Base-by-base conservation (phyloP, 208 protist genomes). In the Acanthamoeba culbertsoni region DNA sequence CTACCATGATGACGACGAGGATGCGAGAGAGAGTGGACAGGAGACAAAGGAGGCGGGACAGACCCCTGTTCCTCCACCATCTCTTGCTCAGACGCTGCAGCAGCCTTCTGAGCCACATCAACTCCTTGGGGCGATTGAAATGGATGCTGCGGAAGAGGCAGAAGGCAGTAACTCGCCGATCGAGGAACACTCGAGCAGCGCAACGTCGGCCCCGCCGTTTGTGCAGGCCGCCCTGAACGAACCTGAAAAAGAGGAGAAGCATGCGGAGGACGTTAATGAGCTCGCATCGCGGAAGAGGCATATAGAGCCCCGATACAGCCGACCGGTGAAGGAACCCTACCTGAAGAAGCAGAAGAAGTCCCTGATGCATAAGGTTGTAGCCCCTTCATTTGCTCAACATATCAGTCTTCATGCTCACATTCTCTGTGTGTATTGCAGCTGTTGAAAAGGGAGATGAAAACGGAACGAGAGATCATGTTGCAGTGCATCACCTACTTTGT, bases 401-500 rank as follows among this genome's bases (percentile, higher is more conserved):
- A 18, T 18, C 26, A 12, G 10, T 63, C 33, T 0, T 63, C 57
- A n/a, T 63, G 26, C 20, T 59, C 51, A 59, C 16, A 59, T 31
- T 75, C 10, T 51, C 23, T 51, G 35, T 35, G 0, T 20, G n/a
- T 55, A 62, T n/a, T n/a, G n/a, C 48, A 86, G 75, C 48, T 86
- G 43, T 28, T 86, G n/a, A 62, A 51, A 28, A 55, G 28, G 12
- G 75, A 86, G 43, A 86, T 86, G 75, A 59, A 86, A 45, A 59
- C 48, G 20, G 75, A 86, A 31, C 45, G 48, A 8, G 45, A 86
- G 45, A 57, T 86, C 42, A 28, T 86, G 20, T 33, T 86, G 75
- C 75, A 86, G 28, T 86, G 75, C 75, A 51, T 86, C 31, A 6
- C 12, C 75, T 86, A 40, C 75, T 51, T 86, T 51, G 75, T 86